Percentiles rank a stretch among this genome's conserved stretches.
Evolutionary conservation across 441 rosid species (phyloP).

Genomic region (Syzygium syzygioides): DNA sequence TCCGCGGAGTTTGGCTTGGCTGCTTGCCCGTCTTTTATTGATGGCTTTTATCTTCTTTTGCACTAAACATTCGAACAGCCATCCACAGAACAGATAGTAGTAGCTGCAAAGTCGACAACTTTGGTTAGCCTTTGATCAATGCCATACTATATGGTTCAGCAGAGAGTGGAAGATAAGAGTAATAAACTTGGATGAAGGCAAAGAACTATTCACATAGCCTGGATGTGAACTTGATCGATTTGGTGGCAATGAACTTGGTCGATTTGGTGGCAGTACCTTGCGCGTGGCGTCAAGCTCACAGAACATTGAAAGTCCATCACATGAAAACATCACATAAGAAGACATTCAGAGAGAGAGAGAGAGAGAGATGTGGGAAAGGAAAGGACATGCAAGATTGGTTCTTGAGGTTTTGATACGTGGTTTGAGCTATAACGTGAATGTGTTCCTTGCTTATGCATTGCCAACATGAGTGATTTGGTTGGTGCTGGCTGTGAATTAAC

Average conservation of each 20-base stretch:
- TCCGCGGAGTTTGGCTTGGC: not conserved
- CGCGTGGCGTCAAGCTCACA: not conserved
- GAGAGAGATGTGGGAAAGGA: not conserved
- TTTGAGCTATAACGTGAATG: not conserved
- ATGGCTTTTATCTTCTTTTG: too few relatives aligned
- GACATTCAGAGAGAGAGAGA: not conserved
- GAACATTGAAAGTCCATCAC: not conserved
- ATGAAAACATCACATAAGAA: not conserved
- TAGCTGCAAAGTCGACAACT: too few relatives aligned
- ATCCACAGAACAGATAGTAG: too few relatives aligned
- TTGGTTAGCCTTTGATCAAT: too few relatives aligned
- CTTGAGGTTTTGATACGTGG: not conserved
- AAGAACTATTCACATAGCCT: not conserved
- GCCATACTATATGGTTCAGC: too few relatives aligned
- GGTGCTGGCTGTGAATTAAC: not conserved
- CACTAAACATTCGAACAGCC: too few relatives aligned
- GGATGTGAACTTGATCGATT: not conserved
- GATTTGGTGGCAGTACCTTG: not conserved
- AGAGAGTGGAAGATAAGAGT: too few relatives aligned
- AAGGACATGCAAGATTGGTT: not conserved
- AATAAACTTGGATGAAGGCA: not conserved
- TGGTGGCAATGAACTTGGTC: not conserved
- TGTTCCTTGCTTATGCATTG: not conserved
- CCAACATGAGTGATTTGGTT: not conserved
- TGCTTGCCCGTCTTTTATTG: not conserved